Evolutionary conservation across 768 basidiomycete genomes (phyloP).

Genomic region (Lyophyllum semitale): DNA sequence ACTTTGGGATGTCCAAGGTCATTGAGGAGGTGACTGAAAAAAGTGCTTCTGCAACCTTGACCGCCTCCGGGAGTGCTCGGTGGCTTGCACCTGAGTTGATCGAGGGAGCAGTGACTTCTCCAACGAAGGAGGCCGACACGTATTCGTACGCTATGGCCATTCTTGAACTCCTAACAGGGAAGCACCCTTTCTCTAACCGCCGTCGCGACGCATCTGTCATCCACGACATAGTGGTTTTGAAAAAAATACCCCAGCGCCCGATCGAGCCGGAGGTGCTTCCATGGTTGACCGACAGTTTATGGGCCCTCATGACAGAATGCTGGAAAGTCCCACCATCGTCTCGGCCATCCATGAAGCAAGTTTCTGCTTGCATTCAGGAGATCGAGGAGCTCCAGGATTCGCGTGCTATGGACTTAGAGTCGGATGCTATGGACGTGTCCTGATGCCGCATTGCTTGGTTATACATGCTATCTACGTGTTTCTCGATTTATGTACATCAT

Average conservation of each 20-base stretch:
- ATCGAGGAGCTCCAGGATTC: constrained; percentile 14
- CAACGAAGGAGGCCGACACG: constrained; percentile 50
- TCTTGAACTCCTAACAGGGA: constrained; percentile 56
- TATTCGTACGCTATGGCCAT: constrained; percentile 65
- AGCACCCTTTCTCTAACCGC: constrained; percentile 51
- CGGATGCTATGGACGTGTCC: constrained; percentile 13
- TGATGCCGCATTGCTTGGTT: background rate
- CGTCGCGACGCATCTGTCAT: constrained; percentile 54
- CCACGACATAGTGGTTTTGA: constrained; percentile 38
- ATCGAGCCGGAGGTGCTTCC: constrained; percentile 25
- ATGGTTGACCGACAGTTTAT: constrained; percentile 50
- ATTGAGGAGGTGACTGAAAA: constrained; percentile 59
- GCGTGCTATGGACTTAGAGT: constrained; percentile 10
- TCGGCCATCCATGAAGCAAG: constrained; percentile 42
- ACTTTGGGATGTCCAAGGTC: constrained; percentile 66
- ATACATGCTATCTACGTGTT: background rate
- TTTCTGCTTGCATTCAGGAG: constrained; percentile 28
- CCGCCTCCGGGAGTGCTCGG: constrained; percentile 49
- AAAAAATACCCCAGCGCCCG: constrained; percentile 46
- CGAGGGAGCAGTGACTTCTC: constrained; percentile 38
- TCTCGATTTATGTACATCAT: background rate
- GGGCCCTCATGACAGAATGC: constrained; percentile 47
- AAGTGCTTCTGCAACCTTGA: constrained; percentile 46
- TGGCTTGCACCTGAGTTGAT: constrained; percentile 68
- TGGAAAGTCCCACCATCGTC: constrained; percentile 41